Conservation (phyloP, 371 early-diverging fungal species). For the Mortierella sp. region DNA sequence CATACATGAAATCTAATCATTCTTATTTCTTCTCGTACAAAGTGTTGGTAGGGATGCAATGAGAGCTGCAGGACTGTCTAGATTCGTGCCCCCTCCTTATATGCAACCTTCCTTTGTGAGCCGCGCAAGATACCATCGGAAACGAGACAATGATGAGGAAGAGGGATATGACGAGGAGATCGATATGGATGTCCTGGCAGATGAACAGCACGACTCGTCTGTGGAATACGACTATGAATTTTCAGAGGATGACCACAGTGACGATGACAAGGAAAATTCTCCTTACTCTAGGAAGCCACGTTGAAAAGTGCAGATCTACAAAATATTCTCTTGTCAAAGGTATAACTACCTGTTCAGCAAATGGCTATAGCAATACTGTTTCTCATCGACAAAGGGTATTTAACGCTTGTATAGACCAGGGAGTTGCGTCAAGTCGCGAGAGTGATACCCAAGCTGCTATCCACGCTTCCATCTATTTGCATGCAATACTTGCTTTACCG, state of each 20-base stretch:
- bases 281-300: slow-evolving; percentile 26
- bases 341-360: too few species aligned
- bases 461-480: too few species aligned
- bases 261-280: slow-evolving; percentile 11
- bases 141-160: slow-evolving; percentile 33
- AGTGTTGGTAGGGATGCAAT: slow-evolving; percentile 52
- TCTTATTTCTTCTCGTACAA: neutral
- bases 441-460: too few species aligned
- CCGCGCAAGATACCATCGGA: slow-evolving; percentile 33
- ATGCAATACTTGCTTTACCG: too few species aligned
- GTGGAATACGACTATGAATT: slow-evolving; percentile 55
- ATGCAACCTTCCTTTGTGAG: slow-evolving; percentile 56
- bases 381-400: too few species aligned
- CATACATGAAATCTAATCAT: too few species aligned
- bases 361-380: too few species aligned
- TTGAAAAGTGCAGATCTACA: slow-evolving; percentile 10
- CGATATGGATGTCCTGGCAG: slow-evolving; percentile 42
- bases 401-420: too few species aligned
- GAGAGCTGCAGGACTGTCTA: slow-evolving; percentile 41
- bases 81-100: slow-evolving; percentile 48
- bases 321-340: neutral
- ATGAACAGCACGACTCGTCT: slow-evolving; percentile 53
- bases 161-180: slow-evolving; percentile 43
- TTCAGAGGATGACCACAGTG: slow-evolving; percentile 49
- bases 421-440: too few species aligned